Base-by-base conservation (phyloP, 805 yeast genomes). In the Scheffersomyces ergatensis region DNA sequence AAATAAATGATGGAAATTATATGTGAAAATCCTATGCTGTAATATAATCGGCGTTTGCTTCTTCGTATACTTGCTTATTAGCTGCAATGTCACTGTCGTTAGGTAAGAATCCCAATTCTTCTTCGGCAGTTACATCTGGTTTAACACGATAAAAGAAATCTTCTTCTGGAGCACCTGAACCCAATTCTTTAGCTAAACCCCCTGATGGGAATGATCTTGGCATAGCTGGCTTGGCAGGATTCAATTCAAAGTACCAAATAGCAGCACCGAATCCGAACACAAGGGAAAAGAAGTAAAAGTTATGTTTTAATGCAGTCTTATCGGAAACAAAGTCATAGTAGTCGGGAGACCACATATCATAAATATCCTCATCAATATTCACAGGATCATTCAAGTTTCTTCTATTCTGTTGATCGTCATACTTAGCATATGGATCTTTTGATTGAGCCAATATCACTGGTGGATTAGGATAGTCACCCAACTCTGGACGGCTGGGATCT, bases 291-390 rank as follows among this genome's bases (percentile, higher is more conserved):
- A 83, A 83, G 6, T 67, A 55, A n/a, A 65, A 65, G 47, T 81
- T 76, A 60, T 78, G 78, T 50, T 63, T 72, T 39, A 80, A 60
- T 1, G 95, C 95, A 24, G 77, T 74, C 34, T 62, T 57, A 62
- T 85, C 83, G 30, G 76, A 66, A 25, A 80, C 84, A 29, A 70
- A 60, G 51, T 81, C 80, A 59, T 72, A 79, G 55, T 81, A 76
- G 55, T 87, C 95, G 11, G 95, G 93, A 7, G 95, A 78, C 95
- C 95, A 87, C 73, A 85, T 75, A 61, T 87, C 90, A 55, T 82
- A 72, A 61, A 78, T 67, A 56, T 87, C 96, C 50, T 82, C 85
- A 53, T 82, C 78, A 40, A 81, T 78, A 58, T 81, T 82, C 48
- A 86, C 61, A 21, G 89, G 86, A 47, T 87, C 89, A 48, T 78